Evolutionary conservation across 129 eudicot genomes (phyloP).

Genomic region (Artemisia tridentata): DNA sequence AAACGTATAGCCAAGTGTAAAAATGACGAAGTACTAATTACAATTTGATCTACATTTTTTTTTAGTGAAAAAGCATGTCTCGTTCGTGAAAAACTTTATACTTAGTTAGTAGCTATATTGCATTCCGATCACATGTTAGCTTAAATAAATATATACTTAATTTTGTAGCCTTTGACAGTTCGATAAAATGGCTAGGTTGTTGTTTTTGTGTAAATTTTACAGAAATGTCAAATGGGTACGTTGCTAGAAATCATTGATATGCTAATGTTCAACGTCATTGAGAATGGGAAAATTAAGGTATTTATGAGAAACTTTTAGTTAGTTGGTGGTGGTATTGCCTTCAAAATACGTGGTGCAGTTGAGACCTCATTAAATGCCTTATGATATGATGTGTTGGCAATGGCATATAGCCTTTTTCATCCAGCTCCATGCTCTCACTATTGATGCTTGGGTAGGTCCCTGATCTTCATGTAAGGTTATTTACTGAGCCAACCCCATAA

Average conservation of each 20-base stretch:
- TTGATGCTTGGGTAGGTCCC: constrained; percentile 36
- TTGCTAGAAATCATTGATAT: not conserved
- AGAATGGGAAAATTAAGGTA: constrained; percentile 4
- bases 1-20: not conserved
- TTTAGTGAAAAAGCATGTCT: not conserved
- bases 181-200: too few species aligned
- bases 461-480: constrained; percentile 56
- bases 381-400: constrained; percentile 37
- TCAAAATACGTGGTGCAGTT: constrained; percentile 47
- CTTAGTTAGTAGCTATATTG: constrained; percentile 11
- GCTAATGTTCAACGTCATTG: not conserved
- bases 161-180: not conserved
- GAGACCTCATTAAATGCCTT: constrained; percentile 62
- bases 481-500: constrained; percentile 27
- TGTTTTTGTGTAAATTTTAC: too few species aligned
- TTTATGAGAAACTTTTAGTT: constrained; percentile 28
- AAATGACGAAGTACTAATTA: not conserved
- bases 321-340: constrained; percentile 37
- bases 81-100: not conserved
- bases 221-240: constrained; percentile 14
- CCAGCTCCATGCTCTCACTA: constrained; percentile 8
- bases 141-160: too few species aligned
- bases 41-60: not conserved
- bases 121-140: not conserved
- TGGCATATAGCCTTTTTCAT: constrained; percentile 26